A percentile compares a stretch with the other conserved stretches of the same genome.
These are phyloP conservation scores for Eimeria sp. DNA, from an alignment of 169 alveolate species.

Conservation along the genomic window DNA sequence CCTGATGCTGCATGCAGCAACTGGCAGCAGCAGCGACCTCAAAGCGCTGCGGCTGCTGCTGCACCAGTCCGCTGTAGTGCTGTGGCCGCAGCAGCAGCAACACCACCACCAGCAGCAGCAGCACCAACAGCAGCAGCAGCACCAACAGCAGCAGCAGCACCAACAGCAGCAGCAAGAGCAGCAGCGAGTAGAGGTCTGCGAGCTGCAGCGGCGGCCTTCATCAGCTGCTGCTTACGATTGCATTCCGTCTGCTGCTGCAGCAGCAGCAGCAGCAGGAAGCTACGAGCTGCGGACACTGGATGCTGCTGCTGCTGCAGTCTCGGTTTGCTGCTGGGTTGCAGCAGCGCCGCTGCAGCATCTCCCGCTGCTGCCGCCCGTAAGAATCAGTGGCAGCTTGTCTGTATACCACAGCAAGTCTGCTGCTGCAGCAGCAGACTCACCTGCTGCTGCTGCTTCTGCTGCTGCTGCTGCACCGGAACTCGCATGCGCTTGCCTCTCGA, in stretches of 20 bases:
- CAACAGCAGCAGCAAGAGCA: slow-evolving; percentile 57
- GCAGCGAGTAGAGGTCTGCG: slow-evolving; percentile 1
- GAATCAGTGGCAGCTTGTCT: slow-evolving; percentile 5
- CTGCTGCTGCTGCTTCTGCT: slow-evolving; percentile 20
- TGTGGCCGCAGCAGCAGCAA: slow-evolving; percentile 11
- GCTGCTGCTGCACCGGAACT: background rate
- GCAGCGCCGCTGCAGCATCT: slow-evolving; percentile 75
- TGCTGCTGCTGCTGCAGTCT: slow-evolving; percentile 53
- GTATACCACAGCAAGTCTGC: background rate
- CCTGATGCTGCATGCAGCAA: slow-evolving; percentile 59
- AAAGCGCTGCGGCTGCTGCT: slow-evolving; percentile 59
- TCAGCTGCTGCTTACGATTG: background rate
- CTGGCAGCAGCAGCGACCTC: slow-evolving; percentile 15
- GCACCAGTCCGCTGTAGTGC: background rate
- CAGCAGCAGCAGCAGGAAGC: slow-evolving; percentile 37
- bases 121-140: background rate
- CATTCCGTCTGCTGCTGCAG: slow-evolving; percentile 36
- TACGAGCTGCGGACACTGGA: background rate
- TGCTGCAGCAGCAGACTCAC: slow-evolving; percentile 46
- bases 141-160: slow-evolving; percentile 26
- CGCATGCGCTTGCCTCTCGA: slow-evolving; percentile 34
- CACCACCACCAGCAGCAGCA: slow-evolving; percentile 30
- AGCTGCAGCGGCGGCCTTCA: slow-evolving; percentile 16
- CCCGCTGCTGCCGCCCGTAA: slow-evolving; percentile 54
- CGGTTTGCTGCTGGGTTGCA: slow-evolving; percentile 58